Conservation (phyloP, 2,329 filamentous ascomycete genomes). For the Alternaria ethzedia region DNA sequence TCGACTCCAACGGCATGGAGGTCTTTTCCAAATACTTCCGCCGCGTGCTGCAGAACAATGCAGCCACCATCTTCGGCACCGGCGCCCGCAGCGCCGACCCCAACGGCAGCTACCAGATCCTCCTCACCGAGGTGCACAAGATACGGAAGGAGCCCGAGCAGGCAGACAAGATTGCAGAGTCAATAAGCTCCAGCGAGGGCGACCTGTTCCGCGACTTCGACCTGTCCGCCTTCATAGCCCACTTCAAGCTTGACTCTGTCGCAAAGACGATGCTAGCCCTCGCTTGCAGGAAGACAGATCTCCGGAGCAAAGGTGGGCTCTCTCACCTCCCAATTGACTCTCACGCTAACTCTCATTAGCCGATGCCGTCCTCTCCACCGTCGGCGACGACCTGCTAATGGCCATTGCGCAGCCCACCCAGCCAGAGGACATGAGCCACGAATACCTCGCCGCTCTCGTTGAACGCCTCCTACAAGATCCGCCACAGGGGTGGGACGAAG, state of each 20-base stretch:
- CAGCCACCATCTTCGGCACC: slow-evolving; percentile 85
- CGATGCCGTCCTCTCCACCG: slow-evolving; percentile 85
- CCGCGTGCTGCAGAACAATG: slow-evolving; percentile 89
- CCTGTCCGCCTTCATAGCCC: slow-evolving; percentile 91
- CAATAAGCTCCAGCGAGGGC: slow-evolving; percentile 87
- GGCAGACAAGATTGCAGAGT: slow-evolving; percentile 89
- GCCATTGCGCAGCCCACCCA: slow-evolving; percentile 70
- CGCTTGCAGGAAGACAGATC: slow-evolving; percentile 82
- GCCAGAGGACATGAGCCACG: slow-evolving; percentile 69
- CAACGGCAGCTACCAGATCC: slow-evolving; percentile 81
- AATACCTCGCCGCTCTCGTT: slow-evolving; percentile 79
- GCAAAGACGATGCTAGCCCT: slow-evolving; percentile 87
- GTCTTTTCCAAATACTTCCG: slow-evolving; percentile 96
- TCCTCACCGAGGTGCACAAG: slow-evolving; percentile 85
- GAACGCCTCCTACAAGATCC: slow-evolving; percentile 88
- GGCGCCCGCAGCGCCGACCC: slow-evolving; percentile 75
- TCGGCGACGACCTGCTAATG: slow-evolving; percentile 77
- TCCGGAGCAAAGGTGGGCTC: slow-evolving; percentile 83
- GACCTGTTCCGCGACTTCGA: slow-evolving; percentile 97
- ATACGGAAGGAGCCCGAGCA: slow-evolving; percentile 80
- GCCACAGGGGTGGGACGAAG: slow-evolving; percentile 82
- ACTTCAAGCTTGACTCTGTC: slow-evolving; percentile 90
- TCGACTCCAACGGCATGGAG: slow-evolving; percentile 99
- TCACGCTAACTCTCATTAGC: slow-evolving; percentile 60
- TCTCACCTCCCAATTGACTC: not conserved